Conservation (phyloP, 768 basidiomycete genomes). For the Peribolospora kevripleyi region DNA sequence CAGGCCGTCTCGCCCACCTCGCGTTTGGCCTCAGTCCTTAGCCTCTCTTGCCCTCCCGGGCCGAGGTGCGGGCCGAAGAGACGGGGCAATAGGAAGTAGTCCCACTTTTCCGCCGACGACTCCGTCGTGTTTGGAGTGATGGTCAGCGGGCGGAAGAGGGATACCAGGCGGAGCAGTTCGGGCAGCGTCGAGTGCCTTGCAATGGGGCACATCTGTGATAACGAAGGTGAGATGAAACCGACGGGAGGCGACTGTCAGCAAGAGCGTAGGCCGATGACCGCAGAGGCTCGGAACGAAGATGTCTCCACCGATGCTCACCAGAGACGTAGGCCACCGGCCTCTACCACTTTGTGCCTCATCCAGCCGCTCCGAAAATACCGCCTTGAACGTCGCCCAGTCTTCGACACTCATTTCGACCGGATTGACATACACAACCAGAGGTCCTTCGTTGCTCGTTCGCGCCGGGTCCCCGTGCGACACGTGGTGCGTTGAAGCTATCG, state of each 20-base stretch:
- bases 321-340: constrained; percentile 27
- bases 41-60: constrained; percentile 17
- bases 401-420: constrained; percentile 39
- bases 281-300: background rate
- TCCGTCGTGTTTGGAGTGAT: constrained; percentile 59
- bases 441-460: constrained; percentile 7
- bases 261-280: background rate
- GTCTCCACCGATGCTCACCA: constrained; percentile 27
- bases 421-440: constrained; percentile 52
- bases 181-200: constrained; percentile 69
- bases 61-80: constrained; percentile 42
- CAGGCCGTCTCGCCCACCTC: background rate
- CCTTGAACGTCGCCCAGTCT: constrained; percentile 26
- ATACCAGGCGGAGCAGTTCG: constrained; percentile 57
- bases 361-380: constrained; percentile 19
- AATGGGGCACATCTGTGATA: constrained; percentile 48
- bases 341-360: constrained; percentile 6
- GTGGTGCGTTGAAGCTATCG: too few species aligned
- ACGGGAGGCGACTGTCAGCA: background rate
- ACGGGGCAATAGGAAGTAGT: constrained; percentile 44
- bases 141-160: constrained; percentile 49
- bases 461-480: too few species aligned
- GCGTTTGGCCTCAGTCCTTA: background rate
- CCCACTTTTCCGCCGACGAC: constrained; percentile 30
- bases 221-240: background rate